Conservation (phyloP, 805 yeast genomes). For the Metschnikowia sp. region DNA sequence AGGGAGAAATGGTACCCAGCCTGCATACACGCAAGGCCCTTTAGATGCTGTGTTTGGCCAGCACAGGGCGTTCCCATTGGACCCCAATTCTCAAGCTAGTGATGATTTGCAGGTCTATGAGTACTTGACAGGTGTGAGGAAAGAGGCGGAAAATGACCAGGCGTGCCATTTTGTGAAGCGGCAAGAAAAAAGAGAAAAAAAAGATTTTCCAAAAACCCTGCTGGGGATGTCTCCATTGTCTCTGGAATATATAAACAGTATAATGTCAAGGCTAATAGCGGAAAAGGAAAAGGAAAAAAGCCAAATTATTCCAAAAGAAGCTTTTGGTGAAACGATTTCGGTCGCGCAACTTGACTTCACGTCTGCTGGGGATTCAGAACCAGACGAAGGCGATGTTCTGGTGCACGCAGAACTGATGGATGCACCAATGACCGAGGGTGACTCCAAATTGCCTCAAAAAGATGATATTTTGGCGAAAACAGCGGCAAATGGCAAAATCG, state of each 20-base stretch:
- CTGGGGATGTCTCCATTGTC: not conserved
- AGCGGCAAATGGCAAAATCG: too few species aligned
- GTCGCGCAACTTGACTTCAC: not conserved
- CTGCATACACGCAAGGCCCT: slow-evolving; percentile 20
- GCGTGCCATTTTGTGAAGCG: slow-evolving; percentile 11
- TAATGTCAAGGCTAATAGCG: not conserved
- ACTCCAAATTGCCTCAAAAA: too few species aligned
- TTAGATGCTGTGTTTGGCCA: slow-evolving; percentile 30
- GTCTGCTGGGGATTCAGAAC: not conserved
- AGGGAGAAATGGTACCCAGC: not conserved
- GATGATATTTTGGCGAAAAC: too few species aligned
- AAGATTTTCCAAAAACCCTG: not conserved
- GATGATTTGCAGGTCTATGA: slow-evolving; percentile 17
- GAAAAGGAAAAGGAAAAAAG: not conserved
- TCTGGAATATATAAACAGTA: not conserved
- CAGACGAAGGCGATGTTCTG: not conserved
- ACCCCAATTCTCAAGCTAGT: slow-evolving; percentile 2
- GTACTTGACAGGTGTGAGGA: slow-evolving; percentile 28
- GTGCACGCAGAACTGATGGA: too few species aligned
- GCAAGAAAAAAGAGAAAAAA: not conserved
- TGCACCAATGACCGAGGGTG: too few species aligned
- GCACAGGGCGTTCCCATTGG: slow-evolving; percentile 26
- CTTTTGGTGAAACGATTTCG: not conserved
- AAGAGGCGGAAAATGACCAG: slow-evolving; percentile 28
- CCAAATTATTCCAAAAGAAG: not conserved